phyloP scores from a whole-genome alignment of 73 alveolate genomes.

The Urostyla sp. region DNA sequence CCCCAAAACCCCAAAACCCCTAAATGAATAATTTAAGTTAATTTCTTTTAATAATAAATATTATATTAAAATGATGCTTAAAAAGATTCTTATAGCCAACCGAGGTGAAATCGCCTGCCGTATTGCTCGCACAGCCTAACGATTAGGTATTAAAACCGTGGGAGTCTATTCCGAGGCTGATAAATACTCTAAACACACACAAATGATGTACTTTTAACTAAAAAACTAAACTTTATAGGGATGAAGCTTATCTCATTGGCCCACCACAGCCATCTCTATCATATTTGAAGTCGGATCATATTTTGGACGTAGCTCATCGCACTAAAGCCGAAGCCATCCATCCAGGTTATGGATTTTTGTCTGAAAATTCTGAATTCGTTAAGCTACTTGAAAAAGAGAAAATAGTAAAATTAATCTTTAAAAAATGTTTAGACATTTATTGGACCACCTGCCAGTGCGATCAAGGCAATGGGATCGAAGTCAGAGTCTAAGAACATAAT shows the following conservation, averaged over 20 bases:
- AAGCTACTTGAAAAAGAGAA: conserved; percentile 78
- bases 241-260: conserved; percentile 90
- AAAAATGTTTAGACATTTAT: conserved; percentile 52
- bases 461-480: conserved; percentile 86
- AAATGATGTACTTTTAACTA: too few relatives aligned
- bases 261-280: conserved; percentile 79
- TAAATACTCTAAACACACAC: conserved; percentile 83
- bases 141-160: conserved; percentile 86
- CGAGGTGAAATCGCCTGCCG: conserved; percentile 98
- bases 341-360: conserved; percentile 96
- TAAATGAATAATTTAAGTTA: too few relatives aligned
- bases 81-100: conserved; percentile 93
- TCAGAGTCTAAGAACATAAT: conserved; percentile 84
- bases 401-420: conserved; percentile 15
- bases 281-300: conserved; percentile 72
- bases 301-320: conserved; percentile 75
- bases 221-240: too few relatives aligned
- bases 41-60: neutral
- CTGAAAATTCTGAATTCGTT: conserved; percentile 94
- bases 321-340: conserved; percentile 91
- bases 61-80: conserved; percentile 59
- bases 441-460: conserved; percentile 86
- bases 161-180: conserved; percentile 96
- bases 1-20: conserved; percentile 36
- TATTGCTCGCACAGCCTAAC: conserved; percentile 86